Base-by-base conservation (phyloP, 2,329 filamentous ascomycete species). In the Sclerotinia trifoliorum region DNA sequence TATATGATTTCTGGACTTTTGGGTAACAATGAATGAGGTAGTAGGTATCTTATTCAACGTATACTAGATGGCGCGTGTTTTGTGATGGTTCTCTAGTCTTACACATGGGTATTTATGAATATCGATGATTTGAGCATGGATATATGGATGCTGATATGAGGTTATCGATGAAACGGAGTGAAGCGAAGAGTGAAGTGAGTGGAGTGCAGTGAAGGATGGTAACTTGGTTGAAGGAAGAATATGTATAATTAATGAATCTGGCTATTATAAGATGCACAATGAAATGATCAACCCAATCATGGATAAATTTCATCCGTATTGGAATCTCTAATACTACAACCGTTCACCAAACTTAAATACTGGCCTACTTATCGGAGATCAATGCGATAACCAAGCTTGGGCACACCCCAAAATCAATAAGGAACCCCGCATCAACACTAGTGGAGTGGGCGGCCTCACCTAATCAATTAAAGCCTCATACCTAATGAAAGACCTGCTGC, bases 381-480 rank as follows among this genome's bases (percentile, higher is more conserved):
- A 35, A 35, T 35, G 32, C 32, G 26, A 26, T 21, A 13, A 21
- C 29, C 29, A 29, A 19, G 51, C 52, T 35, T 35, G 52, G 52
- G 19, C 52, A n/a, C 52, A 21, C 29, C n/a, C n/a, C n/a, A n/a
- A 24, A 17, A 17, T 42, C n/a, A 17, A 57, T 57, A 58, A 58
- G 35, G 56, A 44, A 60, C 56, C 56, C 56, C 56, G 56, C 56
- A 60, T 60, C 46, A 17, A 29, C 56, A 19, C 57, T 60, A 60
- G 57, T 46, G 42, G n/a, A n/a, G n/a, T n/a, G n/a, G n/a, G n/a
- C n/a, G 24, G 57, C 44, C 57, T 60, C 57, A 60, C 57, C 57
- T 48, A 48, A 60, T 48, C 42, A 15, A 3, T 61, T 11, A 32
- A 8, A 48, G 1, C 42, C 32, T 5, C 24, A 60, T 15, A 42